Evolutionary conservation across 2,329 filamentous ascomycete species (phyloP).

Genomic region (Ophiocordyceps camponoti-saundersi): DNA sequence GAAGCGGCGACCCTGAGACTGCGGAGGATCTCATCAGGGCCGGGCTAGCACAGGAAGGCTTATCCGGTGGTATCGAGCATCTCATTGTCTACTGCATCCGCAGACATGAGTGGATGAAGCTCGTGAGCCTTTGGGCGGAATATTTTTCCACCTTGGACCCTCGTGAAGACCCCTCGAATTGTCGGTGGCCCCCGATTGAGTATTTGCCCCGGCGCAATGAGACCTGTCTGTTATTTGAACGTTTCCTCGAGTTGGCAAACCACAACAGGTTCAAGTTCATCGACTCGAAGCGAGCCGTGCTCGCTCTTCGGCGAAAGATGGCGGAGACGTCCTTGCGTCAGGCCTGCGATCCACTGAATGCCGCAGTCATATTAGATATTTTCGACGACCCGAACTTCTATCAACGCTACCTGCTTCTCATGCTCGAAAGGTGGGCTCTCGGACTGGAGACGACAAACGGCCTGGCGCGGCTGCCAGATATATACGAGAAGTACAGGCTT

Average conservation of each 20-base stretch:
- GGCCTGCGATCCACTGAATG: constrained; percentile 16
- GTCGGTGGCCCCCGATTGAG: background rate
- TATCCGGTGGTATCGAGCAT: no score
- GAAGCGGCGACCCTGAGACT: no score
- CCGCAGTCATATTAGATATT: constrained; percentile 20
- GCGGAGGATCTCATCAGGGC: no score
- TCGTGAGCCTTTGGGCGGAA: background rate
- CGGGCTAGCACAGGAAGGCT: no score
- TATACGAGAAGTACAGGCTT: constrained; percentile 29
- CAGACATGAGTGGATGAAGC: background rate
- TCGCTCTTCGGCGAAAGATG: constrained; percentile 13
- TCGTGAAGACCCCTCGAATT: background rate
- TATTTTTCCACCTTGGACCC: background rate
- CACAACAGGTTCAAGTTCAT: no score
- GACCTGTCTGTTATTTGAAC: constrained; percentile 17
- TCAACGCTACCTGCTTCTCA: constrained; percentile 22
- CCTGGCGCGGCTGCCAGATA: constrained; percentile 16
- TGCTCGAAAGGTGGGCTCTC: constrained; percentile 13
- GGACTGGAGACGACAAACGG: constrained; percentile 11
- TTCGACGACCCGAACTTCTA: constrained; percentile 22
- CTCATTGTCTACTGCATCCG: background rate
- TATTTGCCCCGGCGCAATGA: constrained; percentile 11
- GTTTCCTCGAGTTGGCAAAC: constrained; percentile 14
- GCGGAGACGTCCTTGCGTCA: constrained; percentile 14
- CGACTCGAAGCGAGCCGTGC: constrained; percentile 9